Conservation (phyloP, 169 alveolate species). For the Cryptosporidium bovis region DNA sequence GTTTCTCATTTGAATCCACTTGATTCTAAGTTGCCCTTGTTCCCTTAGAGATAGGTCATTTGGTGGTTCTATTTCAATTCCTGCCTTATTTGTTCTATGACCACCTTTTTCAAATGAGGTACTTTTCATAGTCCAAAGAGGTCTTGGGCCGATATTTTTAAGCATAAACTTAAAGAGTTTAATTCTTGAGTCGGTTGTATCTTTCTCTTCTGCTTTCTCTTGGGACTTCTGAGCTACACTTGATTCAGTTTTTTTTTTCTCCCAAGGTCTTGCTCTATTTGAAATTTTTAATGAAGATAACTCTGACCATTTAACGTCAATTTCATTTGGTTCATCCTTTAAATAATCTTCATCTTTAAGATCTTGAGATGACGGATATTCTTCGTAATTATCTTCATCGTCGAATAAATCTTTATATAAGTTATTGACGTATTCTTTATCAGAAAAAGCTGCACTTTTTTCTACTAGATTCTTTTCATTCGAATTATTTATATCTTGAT, state of each 20-base stretch:
- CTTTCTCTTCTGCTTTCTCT: background rate
- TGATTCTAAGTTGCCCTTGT: slow-evolving; percentile 46
- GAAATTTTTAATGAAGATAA: slow-evolving; percentile 23
- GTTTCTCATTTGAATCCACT: slow-evolving; percentile 44
- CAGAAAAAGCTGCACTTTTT: background rate
- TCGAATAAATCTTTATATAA: background rate
- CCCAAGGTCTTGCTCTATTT: slow-evolving; percentile 60
- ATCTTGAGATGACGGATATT: background rate
- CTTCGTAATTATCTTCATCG: background rate
- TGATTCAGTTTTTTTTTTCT: background rate
- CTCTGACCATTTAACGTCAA: slow-evolving; percentile 46
- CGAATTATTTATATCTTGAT: background rate
- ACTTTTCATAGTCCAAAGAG: slow-evolving; percentile 31
- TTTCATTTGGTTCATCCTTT: background rate
- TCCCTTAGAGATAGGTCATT: slow-evolving; percentile 28
- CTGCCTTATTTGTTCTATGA: too few relatives aligned
- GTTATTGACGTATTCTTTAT: too few relatives aligned
- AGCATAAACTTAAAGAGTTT: slow-evolving; percentile 61
- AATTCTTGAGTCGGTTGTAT: background rate
- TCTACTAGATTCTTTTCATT: too few relatives aligned
- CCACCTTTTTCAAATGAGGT: background rate
- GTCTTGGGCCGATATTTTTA: slow-evolving; percentile 61
- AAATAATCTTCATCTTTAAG: background rate
- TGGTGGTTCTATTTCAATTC: slow-evolving; percentile 48
- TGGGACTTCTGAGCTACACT: background rate